A percentile compares a stretch with the other conserved stretches of the same genome.
These are phyloP conservation scores for Aspergillus clavatus DNA, from an alignment of 2,329 filamentous ascomycete species.

Conservation along the genomic window DNA sequence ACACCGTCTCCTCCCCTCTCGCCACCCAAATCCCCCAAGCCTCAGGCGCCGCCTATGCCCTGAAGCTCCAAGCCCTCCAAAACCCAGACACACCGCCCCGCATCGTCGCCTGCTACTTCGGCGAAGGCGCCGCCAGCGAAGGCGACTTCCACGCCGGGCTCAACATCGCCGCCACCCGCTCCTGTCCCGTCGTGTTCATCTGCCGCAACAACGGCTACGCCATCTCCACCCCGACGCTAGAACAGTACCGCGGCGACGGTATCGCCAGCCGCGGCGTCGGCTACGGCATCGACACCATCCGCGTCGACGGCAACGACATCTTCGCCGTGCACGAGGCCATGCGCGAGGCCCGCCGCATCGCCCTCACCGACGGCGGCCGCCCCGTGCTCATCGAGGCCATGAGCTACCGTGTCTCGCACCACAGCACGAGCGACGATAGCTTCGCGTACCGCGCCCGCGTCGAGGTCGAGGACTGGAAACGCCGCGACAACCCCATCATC, in stretches of 20 bases:
- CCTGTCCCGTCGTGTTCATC: constrained; percentile 83
- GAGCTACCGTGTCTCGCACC: constrained; percentile 96
- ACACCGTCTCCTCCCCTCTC: constrained; percentile 79
- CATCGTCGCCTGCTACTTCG: constrained; percentile 80
- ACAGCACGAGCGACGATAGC: constrained; percentile 93
- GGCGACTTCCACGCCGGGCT: constrained; percentile 89
- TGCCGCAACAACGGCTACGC: constrained; percentile 92
- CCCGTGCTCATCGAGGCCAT: constrained; percentile 91
- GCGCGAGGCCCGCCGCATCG: constrained; percentile 68
- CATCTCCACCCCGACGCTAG: constrained; percentile 81
- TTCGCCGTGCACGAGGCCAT: constrained; percentile 82
- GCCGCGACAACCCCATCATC: constrained; percentile 82
- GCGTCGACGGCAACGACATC: constrained; percentile 91
- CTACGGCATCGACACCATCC: constrained; percentile 90
- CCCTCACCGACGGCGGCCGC: constrained; percentile 72
- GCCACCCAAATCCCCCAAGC: constrained; percentile 89
- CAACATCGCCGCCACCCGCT: constrained; percentile 83
- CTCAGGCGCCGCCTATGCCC: constrained; percentile 76
- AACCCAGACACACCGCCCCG: constrained; percentile 64
- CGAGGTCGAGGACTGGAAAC: constrained; percentile 92
- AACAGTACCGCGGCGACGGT: constrained; percentile 87
- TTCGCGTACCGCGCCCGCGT: constrained; percentile 92
- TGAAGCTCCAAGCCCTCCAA: constrained; percentile 73
- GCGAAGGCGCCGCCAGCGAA: constrained; percentile 83
- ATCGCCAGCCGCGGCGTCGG: constrained; percentile 82